Base-by-base conservation (phyloP, 1,284 basidiomycete species). In the Ustilago esculenta region DNA sequence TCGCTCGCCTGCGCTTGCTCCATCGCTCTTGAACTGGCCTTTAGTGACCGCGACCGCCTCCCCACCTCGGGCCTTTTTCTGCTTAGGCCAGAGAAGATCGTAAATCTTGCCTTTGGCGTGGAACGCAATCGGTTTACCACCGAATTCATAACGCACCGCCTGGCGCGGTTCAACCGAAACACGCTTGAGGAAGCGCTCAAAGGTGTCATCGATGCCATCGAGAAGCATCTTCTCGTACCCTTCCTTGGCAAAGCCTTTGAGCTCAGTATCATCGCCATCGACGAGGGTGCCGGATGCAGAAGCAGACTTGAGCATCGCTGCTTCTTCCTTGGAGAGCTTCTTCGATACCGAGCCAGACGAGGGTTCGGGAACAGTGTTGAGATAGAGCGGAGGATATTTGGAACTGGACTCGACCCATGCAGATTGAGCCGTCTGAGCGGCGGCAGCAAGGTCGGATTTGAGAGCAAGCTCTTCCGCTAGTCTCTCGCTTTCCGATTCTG, bases 101-200 rank as follows among this genome's bases (percentile, higher is more conserved):
- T 70, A 81, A 1, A 74, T 37, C 15, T 56, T 44, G 14, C 79
- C 78, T 23, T 51, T 51, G 21, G 53, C 74, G 41, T 57, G 64
- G 40, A 78, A 81, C 0, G 80, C 68, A 5, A 81, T 47, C 2
- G 79, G 79, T 37, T 58, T 44, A 0, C 79, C 80, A 12, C 49
- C 79, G 27, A 69, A 77, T 41, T 79, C 80, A 54, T 81, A 81
- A 14, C 80, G 63, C 11, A 81, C 74, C n/a, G 76, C 72, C 41
- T 81, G 80, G 2, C 73, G 37, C 6, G 71, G 65, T 44, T 80
- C 73, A 1, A 72, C 44, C 23, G 53, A 40, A 5, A 81, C 69
- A 0, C 80, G 64, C 40, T 73, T 72, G 2, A 76, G 52, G 41
- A 81, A 81, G 3, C 71, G 70, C 52, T 80, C 77, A 50, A 81